phyloP scores from a whole-genome alignment of 768 basidiomycete genomes.

The Lyophyllum shimeji region DNA sequence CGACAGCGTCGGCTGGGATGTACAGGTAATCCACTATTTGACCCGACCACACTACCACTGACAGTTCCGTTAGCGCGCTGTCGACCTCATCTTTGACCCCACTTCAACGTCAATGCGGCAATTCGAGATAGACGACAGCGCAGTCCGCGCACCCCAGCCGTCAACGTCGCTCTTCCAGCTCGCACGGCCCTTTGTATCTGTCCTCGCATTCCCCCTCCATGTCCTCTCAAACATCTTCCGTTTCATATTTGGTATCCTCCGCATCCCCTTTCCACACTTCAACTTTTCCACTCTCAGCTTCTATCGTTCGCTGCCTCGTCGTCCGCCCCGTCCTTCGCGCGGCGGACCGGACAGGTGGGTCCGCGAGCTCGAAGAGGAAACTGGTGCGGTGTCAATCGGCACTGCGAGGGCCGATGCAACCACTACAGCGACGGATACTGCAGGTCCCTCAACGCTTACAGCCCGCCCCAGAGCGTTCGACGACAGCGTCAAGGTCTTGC shows the following conservation, averaged over 20 bases:
- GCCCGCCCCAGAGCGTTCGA: slow-evolving; percentile 26
- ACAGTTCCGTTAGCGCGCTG: slow-evolving; percentile 45
- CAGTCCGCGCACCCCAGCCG: slow-evolving; percentile 20
- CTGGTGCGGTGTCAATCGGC: slow-evolving; percentile 66
- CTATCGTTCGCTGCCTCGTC: slow-evolving; percentile 37
- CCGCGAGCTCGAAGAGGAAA: slow-evolving; percentile 80
- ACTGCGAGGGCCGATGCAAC: slow-evolving; percentile 34
- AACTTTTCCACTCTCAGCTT: slow-evolving; percentile 49
- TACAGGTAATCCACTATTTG: slow-evolving; percentile 43
- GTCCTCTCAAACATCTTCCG: slow-evolving; percentile 60
- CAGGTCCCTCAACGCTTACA: slow-evolving; percentile 48
- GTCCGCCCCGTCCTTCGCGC: slow-evolving; percentile 32
- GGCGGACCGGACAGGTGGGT: slow-evolving; percentile 76
- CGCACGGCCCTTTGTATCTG: slow-evolving; percentile 39
- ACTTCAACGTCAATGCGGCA: slow-evolving; percentile 30
- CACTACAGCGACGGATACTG: slow-evolving; percentile 27
- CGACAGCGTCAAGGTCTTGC: slow-evolving; percentile 53
- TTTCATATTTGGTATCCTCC: slow-evolving; percentile 65
- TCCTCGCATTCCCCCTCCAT: slow-evolving; percentile 61
- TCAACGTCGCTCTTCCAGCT: slow-evolving; percentile 20
- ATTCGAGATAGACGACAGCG: slow-evolving; percentile 56
- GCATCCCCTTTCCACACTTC: slow-evolving; percentile 63
- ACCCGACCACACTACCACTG: background rate
- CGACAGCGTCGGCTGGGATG: slow-evolving; percentile 66
- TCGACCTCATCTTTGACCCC: slow-evolving; percentile 55